phyloP scores from a whole-genome alignment of 768 basidiomycete genomes.

The Paxillus rubicundulus region DNA sequence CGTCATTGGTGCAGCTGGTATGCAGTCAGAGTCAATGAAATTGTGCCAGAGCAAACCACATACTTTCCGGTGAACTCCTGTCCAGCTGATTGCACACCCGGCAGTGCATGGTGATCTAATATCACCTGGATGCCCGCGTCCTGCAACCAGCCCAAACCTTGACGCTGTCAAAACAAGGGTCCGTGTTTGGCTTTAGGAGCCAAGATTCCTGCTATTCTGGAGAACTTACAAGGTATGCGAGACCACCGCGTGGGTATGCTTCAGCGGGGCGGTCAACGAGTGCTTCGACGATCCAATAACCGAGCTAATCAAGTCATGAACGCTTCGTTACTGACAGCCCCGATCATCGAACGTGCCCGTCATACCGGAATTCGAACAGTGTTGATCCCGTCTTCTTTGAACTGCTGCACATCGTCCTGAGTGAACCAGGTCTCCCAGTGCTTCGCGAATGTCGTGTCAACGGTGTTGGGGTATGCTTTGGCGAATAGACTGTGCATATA shows the following conservation, averaged over 20 bases:
- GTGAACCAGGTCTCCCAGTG: slow-evolving; percentile 82
- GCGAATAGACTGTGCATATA: slow-evolving; percentile 49
- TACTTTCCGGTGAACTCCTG: slow-evolving; percentile 73
- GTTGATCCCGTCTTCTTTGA: slow-evolving; percentile 60
- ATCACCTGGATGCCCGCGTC: slow-evolving; percentile 65
- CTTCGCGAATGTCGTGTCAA: slow-evolving; percentile 52
- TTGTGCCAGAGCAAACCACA: slow-evolving; percentile 8
- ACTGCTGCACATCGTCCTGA: slow-evolving; percentile 53
- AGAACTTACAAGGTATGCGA: slow-evolving; percentile 54
- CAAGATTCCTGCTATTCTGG: background rate
- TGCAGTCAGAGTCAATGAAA: slow-evolving; percentile 1
- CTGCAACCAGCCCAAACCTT: slow-evolving; percentile 58
- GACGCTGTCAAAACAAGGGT: slow-evolving; percentile 41
- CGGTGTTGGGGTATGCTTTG: slow-evolving; percentile 54
- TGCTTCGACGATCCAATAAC: slow-evolving; percentile 79
- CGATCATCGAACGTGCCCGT: background rate
- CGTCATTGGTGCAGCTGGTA: slow-evolving; percentile 59
- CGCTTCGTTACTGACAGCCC: background rate
- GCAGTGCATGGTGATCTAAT: slow-evolving; percentile 68
- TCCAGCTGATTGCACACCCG: slow-evolving; percentile 59
- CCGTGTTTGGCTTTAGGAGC: background rate
- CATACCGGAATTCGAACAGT: slow-evolving; percentile 75
- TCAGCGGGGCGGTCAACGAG: slow-evolving; percentile 63
- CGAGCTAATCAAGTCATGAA: slow-evolving; percentile 45
- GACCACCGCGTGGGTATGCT: slow-evolving; percentile 68